A percentile compares a stretch with the other conserved stretches of the same genome.
phyloP scores from a whole-genome alignment of 768 basidiomycete species.

The Lactarius vividus region DNA sequence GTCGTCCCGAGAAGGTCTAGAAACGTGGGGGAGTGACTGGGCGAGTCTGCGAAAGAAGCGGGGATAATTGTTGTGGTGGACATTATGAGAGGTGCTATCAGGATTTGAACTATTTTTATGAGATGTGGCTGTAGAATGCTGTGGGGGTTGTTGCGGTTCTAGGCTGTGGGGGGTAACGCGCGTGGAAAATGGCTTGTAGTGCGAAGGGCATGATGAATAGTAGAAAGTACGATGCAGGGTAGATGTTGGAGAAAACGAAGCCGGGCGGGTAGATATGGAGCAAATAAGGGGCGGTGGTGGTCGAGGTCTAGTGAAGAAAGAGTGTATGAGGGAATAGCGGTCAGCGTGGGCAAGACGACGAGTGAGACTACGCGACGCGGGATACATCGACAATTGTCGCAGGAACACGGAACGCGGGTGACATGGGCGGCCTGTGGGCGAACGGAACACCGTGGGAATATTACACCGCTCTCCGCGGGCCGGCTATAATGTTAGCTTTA shows the following conservation, averaged over 20 bases:
- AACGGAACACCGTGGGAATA: constrained; percentile 10
- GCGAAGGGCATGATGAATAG: background rate
- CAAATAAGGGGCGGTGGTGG: background rate
- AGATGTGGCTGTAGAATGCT: background rate
- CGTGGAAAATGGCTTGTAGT: background rate
- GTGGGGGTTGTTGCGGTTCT: background rate
- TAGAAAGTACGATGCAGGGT: constrained; percentile 3
- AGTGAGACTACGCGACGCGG: constrained; percentile 16
- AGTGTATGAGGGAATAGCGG: constrained; percentile 31
- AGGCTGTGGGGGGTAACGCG: background rate
- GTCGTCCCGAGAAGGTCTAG: constrained; percentile 84
- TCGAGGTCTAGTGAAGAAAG: constrained; percentile 27
- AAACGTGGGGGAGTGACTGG: constrained; percentile 68
- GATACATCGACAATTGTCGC: constrained; percentile 5
- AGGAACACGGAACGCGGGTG: background rate
- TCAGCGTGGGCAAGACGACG: constrained; percentile 23
- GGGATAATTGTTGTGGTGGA: constrained; percentile 66
- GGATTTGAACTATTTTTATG: constrained; percentile 1
- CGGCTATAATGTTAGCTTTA: background rate
- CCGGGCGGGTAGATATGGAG: background rate
- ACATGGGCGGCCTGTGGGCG: no score
- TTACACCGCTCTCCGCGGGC: background rate
- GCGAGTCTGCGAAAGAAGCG: constrained; percentile 80
- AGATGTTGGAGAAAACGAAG: background rate
- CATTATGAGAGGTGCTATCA: constrained; percentile 31